Percentiles rank a stretch among this genome's conserved stretches.
phyloP scores from a whole-genome alignment of 805 yeast species.

The Candida koratica region DNA sequence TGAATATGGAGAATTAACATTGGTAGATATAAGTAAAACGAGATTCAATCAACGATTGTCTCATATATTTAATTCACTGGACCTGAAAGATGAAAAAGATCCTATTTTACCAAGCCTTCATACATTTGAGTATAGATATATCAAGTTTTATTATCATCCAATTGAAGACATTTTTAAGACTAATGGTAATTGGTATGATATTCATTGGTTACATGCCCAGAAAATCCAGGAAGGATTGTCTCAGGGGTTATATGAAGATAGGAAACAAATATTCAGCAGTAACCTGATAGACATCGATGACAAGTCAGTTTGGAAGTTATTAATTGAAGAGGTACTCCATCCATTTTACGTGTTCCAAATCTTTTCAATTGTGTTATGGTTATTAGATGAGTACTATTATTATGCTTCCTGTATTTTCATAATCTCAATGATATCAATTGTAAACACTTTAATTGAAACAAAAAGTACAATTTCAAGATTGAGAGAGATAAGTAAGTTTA shows the following conservation, averaged over 20 bases:
- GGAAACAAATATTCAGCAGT: slow-evolving; percentile 69
- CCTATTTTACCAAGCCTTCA: slow-evolving; percentile 69
- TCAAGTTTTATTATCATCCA: slow-evolving; percentile 80
- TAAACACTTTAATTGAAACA: slow-evolving; percentile 83
- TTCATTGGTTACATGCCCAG: slow-evolving; percentile 63
- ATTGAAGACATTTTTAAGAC: slow-evolving; percentile 80
- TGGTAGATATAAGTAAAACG: slow-evolving; percentile 50
- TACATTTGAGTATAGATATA: slow-evolving; percentile 75
- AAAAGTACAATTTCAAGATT: slow-evolving; percentile 67
- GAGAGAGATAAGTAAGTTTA: slow-evolving; percentile 66
- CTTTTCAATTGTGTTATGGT: slow-evolving; percentile 88
- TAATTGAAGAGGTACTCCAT: slow-evolving; percentile 85
- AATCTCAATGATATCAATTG: slow-evolving; percentile 77
- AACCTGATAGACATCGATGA: slow-evolving; percentile 75
- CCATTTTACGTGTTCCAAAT: slow-evolving; percentile 96
- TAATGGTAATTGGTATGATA: slow-evolving; percentile 83
- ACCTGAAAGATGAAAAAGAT: slow-evolving; percentile 34
- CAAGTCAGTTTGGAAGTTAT: slow-evolving; percentile 58
- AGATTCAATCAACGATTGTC: slow-evolving; percentile 73
- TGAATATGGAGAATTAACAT: slow-evolving; percentile 80
- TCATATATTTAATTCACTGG: slow-evolving; percentile 48
- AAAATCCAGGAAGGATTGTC: slow-evolving; percentile 65
- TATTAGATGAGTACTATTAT: slow-evolving; percentile 86
- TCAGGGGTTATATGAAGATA: slow-evolving; percentile 61
- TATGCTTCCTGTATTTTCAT: slow-evolving; percentile 90